Evolutionary conservation across 2,329 filamentous ascomycete species (phyloP), one percentile per base, ranked within the genome.

Genomic region (Chrysoporthe austroafricana): DNA sequence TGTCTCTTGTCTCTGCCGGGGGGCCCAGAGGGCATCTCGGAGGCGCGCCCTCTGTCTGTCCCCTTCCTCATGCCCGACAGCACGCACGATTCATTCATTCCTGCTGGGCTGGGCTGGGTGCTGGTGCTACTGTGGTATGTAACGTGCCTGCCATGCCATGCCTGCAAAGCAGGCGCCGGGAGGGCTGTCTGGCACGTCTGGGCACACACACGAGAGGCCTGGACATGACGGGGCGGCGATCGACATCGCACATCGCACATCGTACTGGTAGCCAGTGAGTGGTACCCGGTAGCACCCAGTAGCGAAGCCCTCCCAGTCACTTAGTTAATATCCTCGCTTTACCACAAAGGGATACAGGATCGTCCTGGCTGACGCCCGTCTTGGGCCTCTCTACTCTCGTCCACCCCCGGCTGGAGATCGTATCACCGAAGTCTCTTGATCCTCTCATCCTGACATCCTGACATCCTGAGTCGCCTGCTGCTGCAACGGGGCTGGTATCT

Each of bases 381-480:
- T 3, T 59, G 8, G 57, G 36, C 50, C 50, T 54, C 50, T 54
- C 14, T 26, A 26, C 26, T 26, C 26, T 26, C 26, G 26, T 26
- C 18, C 6, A 11, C 32, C 21, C 57, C 57, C 18, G n/a, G 39
- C 4, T 44, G 57, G n/a, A 44, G 57, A 60, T 43, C 57, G 57
- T 60, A 43, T 16, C 39, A 44, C 57, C n/a, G 39, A 32, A 42
- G 36, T 21, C 16, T 58, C 56, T 58, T 58, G 14, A 42, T 58
- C 39, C 57, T 59, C 36, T 16, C 26, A 26, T 26, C 26, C 26
- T 26, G 26, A 26, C 26, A 26, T 26, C 26, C 26, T 26, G 26
- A 26, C 26, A 26, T 26, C 0, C 26, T 26, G 26, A 26, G 26
- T 26, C 26, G 26, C 26, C 26, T 0, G 26, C 21, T 54, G 18